Evolutionary conservation across 1,284 basidiomycete species (phyloP).

Genomic region (Rhodotorula sp.): DNA sequence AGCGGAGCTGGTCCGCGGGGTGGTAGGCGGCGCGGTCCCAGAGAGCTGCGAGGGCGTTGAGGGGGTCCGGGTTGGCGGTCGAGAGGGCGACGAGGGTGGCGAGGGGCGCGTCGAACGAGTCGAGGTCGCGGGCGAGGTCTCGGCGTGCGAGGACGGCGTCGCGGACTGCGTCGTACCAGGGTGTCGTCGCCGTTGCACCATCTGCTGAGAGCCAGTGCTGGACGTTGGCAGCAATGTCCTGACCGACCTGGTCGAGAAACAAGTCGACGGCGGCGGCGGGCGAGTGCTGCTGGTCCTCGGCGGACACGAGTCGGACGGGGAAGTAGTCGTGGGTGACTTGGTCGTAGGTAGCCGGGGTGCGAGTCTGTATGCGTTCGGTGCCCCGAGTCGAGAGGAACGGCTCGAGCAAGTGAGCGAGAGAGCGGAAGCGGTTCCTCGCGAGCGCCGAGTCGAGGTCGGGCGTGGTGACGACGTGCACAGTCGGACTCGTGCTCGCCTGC

Average conservation of each 20-base stretch:
- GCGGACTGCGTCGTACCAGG: slow-evolving; percentile 28
- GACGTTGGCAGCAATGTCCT: slow-evolving; percentile 3
- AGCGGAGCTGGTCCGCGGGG: slow-evolving; percentile 41
- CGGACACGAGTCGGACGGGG: slow-evolving; percentile 13
- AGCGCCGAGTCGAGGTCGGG: slow-evolving; percentile 19
- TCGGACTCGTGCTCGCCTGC: slow-evolving; percentile 4
- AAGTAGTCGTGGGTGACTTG: slow-evolving; percentile 3
- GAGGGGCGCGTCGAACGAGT: slow-evolving; percentile 30
- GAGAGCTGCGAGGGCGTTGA: slow-evolving; percentile 44
- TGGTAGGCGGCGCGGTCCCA: slow-evolving; percentile 42
- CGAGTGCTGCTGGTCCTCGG: not conserved
- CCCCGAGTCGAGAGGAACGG: slow-evolving; percentile 11
- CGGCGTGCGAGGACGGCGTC: slow-evolving; percentile 21
- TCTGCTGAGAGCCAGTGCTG: not conserved
- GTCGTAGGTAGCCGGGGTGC: slow-evolving; percentile 15
- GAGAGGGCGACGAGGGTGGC: slow-evolving; percentile 44
- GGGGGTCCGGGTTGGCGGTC: slow-evolving; percentile 44
- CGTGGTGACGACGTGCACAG: slow-evolving; percentile 21
- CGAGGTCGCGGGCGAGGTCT: slow-evolving; percentile 27
- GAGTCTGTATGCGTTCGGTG: slow-evolving; percentile 20
- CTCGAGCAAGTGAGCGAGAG: slow-evolving; percentile 14
- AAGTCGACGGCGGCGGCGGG: slow-evolving; percentile 21
- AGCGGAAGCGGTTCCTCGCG: slow-evolving; percentile 4
- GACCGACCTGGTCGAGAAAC: slow-evolving; percentile 35
- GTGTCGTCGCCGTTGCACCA: not conserved